phyloP scores from a whole-genome alignment of 2,329 filamentous ascomycete genomes.

The Allantophomopsis lycopodina region DNA sequence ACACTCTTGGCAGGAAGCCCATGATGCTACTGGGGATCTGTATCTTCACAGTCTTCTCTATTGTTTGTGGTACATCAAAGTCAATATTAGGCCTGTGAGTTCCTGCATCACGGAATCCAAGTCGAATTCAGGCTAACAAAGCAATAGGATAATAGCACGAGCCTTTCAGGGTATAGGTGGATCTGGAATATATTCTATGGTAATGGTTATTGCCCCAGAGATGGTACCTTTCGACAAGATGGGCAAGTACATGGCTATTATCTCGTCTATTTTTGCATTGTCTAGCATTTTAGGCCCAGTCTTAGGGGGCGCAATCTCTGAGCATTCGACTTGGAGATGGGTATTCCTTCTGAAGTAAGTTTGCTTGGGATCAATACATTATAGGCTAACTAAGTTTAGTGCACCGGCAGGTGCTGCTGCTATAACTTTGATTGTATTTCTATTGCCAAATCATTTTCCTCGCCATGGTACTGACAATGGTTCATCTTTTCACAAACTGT shows the following conservation, averaged over 20 bases:
- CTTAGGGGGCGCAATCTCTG: slow-evolving; percentile 10
- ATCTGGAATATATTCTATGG: slow-evolving; percentile 20
- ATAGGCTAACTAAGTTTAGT: neutral
- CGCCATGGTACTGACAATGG: neutral
- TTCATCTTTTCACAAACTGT: neutral
- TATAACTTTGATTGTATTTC: neutral
- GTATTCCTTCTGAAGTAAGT: slow-evolving; percentile 46
- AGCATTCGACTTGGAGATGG: slow-evolving; percentile 9
- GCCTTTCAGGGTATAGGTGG: slow-evolving; percentile 13
- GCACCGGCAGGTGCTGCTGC: too few relatives aligned
- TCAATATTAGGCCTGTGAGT: too few relatives aligned
- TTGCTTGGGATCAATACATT: neutral
- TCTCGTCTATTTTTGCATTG: slow-evolving; percentile 34
- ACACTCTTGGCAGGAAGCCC: too few relatives aligned
- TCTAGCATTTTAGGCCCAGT: slow-evolving; percentile 12
- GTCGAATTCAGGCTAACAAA: too few relatives aligned
- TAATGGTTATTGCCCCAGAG: slow-evolving; percentile 26
- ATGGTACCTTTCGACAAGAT: slow-evolving; percentile 26
- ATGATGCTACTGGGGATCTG: too few relatives aligned
- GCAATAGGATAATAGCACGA: slow-evolving; percentile 11
- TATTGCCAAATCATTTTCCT: slow-evolving; percentile 1
- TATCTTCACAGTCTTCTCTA: too few relatives aligned
- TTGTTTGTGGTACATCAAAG: too few relatives aligned
- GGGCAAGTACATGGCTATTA: too few relatives aligned
- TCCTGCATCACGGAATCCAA: too few relatives aligned